Evolutionary conservation across 2,329 filamentous ascomycete genomes (phyloP).

Genomic region (Trichophyton schoenleinii): DNA sequence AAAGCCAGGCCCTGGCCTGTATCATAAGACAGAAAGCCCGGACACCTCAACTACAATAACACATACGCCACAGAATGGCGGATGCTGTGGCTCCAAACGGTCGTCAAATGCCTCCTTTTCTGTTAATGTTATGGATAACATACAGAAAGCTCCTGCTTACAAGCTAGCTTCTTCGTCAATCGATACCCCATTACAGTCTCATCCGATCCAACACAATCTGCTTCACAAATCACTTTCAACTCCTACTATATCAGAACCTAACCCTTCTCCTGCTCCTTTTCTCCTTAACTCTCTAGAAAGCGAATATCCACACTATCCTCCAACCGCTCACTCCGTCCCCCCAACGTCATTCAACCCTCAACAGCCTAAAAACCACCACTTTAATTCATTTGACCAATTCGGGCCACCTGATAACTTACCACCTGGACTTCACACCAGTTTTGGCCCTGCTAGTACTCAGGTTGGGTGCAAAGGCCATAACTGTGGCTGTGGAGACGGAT

Average conservation of each 20-base stretch:
- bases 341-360: background rate
- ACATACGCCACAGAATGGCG: background rate
- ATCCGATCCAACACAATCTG: background rate
- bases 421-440: background rate
- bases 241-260: background rate
- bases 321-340: background rate
- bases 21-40: background rate
- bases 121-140: background rate
- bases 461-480: slow-evolving; percentile 17
- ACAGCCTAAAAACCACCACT: background rate
- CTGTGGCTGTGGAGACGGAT: slow-evolving; percentile 34
- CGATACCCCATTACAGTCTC: background rate
- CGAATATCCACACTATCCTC: background rate
- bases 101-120: background rate
- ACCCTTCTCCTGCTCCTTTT: background rate
- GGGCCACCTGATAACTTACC: background rate
- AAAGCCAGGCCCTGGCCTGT: background rate
- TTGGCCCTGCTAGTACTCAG: background rate
- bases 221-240: background rate
- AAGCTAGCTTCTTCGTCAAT: background rate
- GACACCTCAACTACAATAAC: background rate
- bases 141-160: background rate
- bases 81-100: slow-evolving; percentile 1
- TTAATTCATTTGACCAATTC: background rate
- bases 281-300: background rate